These are phyloP conservation scores for Leccinellum rugosiceps DNA, from an alignment of 768 basidiomycete species.

Conservation along the genomic window DNA sequence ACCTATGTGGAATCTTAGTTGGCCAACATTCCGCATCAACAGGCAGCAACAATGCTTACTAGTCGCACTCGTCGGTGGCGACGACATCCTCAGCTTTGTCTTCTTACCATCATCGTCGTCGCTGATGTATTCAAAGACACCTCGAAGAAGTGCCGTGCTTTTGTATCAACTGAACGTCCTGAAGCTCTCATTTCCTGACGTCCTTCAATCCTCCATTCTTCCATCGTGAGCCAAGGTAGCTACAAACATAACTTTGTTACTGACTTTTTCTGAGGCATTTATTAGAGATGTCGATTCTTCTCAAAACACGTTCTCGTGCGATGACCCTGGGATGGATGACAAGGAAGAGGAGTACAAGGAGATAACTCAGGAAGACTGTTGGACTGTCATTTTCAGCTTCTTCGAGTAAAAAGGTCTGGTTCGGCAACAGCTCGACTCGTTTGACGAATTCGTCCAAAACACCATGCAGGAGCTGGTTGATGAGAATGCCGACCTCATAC, in stretches of 20 bases:
- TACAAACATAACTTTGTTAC: slow-evolving; percentile 16
- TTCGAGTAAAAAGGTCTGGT: slow-evolving; percentile 98
- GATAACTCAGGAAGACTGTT: slow-evolving; percentile 91
- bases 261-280: slow-evolving; percentile 34
- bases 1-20: too few species aligned
- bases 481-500: slow-evolving; percentile 90
- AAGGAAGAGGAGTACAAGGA: slow-evolving; percentile 60
- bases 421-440: slow-evolving; percentile 95
- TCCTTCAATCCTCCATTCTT: neutral
- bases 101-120: slow-evolving; percentile 9
- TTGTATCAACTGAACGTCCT: neutral
- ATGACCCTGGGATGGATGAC: slow-evolving; percentile 59
- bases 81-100: slow-evolving; percentile 18
- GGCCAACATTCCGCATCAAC: slow-evolving; percentile 7
- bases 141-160: neutral
- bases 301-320: slow-evolving; percentile 51
- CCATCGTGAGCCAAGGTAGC: slow-evolving; percentile 33
- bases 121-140: neutral
- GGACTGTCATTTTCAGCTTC: slow-evolving; percentile 94
- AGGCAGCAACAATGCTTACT: slow-evolving; percentile 29
- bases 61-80: slow-evolving; percentile 18
- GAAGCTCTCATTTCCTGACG: neutral
- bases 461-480: slow-evolving; percentile 99
- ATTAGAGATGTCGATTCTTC: slow-evolving; percentile 45
- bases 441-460: slow-evolving; percentile 98